phyloP scores from a whole-genome alignment of 2,329 filamentous ascomycete genomes.

The Colletotrichum coccodes region DNA sequence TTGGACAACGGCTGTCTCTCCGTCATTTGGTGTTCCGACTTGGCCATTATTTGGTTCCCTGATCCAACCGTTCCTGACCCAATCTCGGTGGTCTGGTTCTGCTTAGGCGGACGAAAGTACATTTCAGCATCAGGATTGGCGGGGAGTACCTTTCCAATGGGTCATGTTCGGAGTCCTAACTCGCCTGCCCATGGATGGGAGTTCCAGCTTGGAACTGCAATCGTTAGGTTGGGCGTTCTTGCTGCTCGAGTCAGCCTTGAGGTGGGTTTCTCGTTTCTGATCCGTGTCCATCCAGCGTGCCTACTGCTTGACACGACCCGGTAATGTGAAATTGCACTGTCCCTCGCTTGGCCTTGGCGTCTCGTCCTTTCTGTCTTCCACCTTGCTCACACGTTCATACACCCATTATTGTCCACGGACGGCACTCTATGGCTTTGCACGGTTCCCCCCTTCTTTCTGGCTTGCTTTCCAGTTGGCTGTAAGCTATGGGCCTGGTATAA shows the following conservation, averaged over 20 bases:
- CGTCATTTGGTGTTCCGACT: neutral
- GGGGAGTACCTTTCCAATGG: constrained; percentile 1
- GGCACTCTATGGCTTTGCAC: neutral
- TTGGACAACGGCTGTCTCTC: neutral
- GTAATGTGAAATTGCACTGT: constrained; percentile 30
- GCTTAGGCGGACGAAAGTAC: neutral
- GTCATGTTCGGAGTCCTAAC: neutral
- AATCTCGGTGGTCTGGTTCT: neutral
- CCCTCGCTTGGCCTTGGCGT: constrained; percentile 27
- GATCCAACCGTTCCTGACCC: neutral
- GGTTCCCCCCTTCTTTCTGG: too few relatives aligned
- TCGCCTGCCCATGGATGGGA: neutral
- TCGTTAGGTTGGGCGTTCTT: constrained; percentile 23
- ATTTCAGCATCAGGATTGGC: neutral
- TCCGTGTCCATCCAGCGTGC: constrained; percentile 9
- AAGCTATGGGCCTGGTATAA: neutral
- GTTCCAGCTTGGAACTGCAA: neutral
- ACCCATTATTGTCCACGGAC: neutral
- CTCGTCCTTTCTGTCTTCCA: neutral
- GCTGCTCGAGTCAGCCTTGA: constrained; percentile 28
- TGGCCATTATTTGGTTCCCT: constrained; percentile 5
- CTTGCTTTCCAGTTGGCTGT: neutral
- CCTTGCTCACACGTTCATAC: neutral
- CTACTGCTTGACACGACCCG: constrained; percentile 17
- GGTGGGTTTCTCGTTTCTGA: constrained; percentile 22